These are phyloP conservation scores for Saccharum officinarum DNA, from an alignment of 176 grass and related monocot genomes.

Conservation along the genomic window DNA sequence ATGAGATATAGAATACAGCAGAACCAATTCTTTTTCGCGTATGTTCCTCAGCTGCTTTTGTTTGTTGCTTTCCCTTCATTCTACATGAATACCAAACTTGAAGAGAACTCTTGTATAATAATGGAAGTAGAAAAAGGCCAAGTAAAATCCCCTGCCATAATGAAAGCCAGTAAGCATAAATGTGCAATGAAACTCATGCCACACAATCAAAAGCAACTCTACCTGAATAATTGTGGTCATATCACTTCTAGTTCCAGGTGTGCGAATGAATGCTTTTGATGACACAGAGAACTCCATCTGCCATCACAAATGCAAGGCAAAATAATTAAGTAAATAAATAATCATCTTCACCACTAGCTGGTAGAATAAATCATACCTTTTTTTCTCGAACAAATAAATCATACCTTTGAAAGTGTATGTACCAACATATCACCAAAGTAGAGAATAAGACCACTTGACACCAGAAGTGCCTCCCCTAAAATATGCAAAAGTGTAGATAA, in stretches of 20 bases:
- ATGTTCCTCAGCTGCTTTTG: conserved; percentile 20
- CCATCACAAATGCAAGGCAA: conserved; percentile 12
- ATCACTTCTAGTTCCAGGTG: conserved; percentile 58
- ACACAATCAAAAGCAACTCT: conserved; percentile 21
- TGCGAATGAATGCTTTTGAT: conserved; percentile 44
- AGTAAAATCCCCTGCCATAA: conserved; percentile 71
- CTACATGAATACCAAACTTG: conserved; percentile 45
- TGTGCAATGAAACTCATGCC: conserved; percentile 9
- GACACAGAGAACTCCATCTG: conserved; percentile 47
- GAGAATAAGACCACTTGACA: conserved; percentile 74
- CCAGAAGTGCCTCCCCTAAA: conserved; percentile 85
- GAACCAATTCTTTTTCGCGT: conserved; percentile 40
- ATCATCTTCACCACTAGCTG: conserved; percentile 1
- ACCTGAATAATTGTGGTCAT: conserved; percentile 90
- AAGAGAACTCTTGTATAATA: conserved; percentile 65
- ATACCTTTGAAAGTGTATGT: conserved; percentile 72
- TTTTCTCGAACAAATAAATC: neutral
- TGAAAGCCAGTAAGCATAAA: conserved; percentile 24
- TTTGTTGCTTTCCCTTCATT: conserved; percentile 45
- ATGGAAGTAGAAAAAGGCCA: conserved; percentile 77
- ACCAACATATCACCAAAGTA: conserved; percentile 87
- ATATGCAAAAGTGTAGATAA: conserved; percentile 36
- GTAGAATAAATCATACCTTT: conserved; percentile 58
- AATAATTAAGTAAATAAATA: neutral
- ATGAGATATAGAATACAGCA: conserved; percentile 66